Evolutionary conservation across 257 asterid species (phyloP).

Genomic region (Mitragyna speciosa): DNA sequence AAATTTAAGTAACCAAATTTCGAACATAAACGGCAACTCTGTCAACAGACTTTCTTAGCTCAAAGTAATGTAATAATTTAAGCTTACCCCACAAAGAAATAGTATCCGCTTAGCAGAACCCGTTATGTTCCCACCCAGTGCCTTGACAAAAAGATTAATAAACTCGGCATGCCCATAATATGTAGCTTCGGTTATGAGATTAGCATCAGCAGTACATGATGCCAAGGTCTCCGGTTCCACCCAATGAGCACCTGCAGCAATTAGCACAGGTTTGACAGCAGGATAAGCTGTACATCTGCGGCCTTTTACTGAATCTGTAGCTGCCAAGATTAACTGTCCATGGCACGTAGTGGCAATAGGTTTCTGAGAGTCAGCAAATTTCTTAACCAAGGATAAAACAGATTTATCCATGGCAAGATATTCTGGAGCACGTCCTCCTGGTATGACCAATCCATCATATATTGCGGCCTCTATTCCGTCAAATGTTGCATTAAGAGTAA

Average conservation of each 20-base stretch:
- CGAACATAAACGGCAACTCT: background rate
- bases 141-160: slow-evolving; percentile 75
- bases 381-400: slow-evolving; percentile 57
- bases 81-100: slow-evolving; percentile 90
- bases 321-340: slow-evolving; percentile 90
- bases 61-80: slow-evolving; percentile 11
- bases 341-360: slow-evolving; percentile 88
- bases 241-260: slow-evolving; percentile 94
- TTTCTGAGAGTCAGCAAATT: slow-evolving; percentile 47
- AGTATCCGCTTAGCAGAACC: slow-evolving; percentile 77
- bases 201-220: slow-evolving; percentile 68
- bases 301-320: slow-evolving; percentile 63
- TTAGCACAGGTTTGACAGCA: slow-evolving; percentile 62
- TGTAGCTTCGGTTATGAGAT: slow-evolving; percentile 79
- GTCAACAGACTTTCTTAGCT: background rate
- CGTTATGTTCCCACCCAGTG: slow-evolving; percentile 73
- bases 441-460: slow-evolving; percentile 83
- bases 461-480: slow-evolving; percentile 59
- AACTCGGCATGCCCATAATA: slow-evolving; percentile 88
- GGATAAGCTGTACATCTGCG: slow-evolving; percentile 87
- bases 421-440: slow-evolving; percentile 99
- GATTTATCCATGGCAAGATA: slow-evolving; percentile 77
- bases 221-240: slow-evolving; percentile 76
- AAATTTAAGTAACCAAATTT: background rate
- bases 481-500: slow-evolving; percentile 78